Conservation (phyloP, 768 basidiomycete genomes). For the Cantharellus anzutake region DNA sequence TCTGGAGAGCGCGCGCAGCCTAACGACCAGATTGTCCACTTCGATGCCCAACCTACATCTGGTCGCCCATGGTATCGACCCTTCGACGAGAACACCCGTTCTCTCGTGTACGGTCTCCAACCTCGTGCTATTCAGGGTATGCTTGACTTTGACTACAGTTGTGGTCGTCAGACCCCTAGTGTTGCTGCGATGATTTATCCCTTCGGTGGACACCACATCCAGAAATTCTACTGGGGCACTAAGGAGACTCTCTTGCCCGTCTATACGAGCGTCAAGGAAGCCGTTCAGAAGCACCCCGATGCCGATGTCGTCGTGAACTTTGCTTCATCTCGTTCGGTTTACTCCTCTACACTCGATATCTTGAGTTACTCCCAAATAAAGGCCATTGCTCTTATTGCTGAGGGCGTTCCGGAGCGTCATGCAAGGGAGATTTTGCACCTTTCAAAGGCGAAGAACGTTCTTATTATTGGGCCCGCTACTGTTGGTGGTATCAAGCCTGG, state of each 20-base stretch:
- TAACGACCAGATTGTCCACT: slow-evolving; percentile 79
- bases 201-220: slow-evolving; percentile 98
- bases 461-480: slow-evolving; percentile 93
- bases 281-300: slow-evolving; percentile 85
- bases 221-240: slow-evolving; percentile 99
- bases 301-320: slow-evolving; percentile 99
- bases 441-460: slow-evolving; percentile 66
- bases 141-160: slow-evolving; percentile 98
- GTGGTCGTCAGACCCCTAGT: slow-evolving; percentile 74
- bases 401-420: slow-evolving; percentile 96
- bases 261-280: slow-evolving; percentile 82
- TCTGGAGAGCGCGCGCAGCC: slow-evolving; percentile 69
- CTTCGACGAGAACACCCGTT: slow-evolving; percentile 85
- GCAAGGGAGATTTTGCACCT: slow-evolving; percentile 88
- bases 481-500: slow-evolving; percentile 99
- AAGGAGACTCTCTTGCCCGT: slow-evolving; percentile 97
- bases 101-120: slow-evolving; percentile 96
- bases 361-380: slow-evolving; percentile 50
- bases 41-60: slow-evolving; percentile 28
- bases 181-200: slow-evolving; percentile 99
- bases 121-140: slow-evolving; percentile 97
- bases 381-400: slow-evolving; percentile 84
- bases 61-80: slow-evolving; percentile 69
- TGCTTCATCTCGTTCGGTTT: slow-evolving; percentile 82
- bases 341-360: slow-evolving; percentile 85